These are phyloP conservation scores for Alnus rubra DNA, from an alignment of 306 rosid genomes.

Conservation along the genomic window DNA sequence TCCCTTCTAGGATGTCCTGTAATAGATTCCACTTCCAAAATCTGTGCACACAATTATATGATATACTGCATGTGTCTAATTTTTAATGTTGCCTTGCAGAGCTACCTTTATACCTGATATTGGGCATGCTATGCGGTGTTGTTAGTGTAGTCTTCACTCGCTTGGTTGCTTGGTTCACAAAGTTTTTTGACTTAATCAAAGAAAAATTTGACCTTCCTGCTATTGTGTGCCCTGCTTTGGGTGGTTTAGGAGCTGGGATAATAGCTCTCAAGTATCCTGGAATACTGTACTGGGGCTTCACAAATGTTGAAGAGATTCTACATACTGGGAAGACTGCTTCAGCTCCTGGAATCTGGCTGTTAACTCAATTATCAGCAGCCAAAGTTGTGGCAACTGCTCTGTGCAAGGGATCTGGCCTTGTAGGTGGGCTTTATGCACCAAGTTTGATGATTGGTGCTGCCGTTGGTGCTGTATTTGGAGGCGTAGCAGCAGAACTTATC, in stretches of 20 bases:
- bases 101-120: conserved; percentile 86
- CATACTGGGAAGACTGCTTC: conserved; percentile 93
- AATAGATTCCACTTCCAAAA: background rate
- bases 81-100: conserved; percentile 61
- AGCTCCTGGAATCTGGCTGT: conserved; percentile 98
- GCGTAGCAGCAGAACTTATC: conserved; percentile 84
- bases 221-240: conserved; percentile 92
- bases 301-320: conserved; percentile 97
- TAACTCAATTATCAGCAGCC: conserved; percentile 78
- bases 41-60: background rate
- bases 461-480: conserved; percentile 98
- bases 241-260: conserved; percentile 94
- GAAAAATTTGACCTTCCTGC: conserved; percentile 83
- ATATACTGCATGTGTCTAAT: conserved; percentile 24
- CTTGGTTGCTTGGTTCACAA: conserved; percentile 82
- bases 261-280: conserved; percentile 99
- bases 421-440: conserved; percentile 99
- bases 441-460: conserved; percentile 99
- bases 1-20: background rate
- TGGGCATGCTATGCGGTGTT: conserved; percentile 98
- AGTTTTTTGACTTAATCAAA: conserved; percentile 68
- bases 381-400: conserved; percentile 95
- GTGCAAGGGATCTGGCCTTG: conserved; percentile 98
- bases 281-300: conserved; percentile 96
- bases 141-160: conserved; percentile 89